Evolutionary conservation across 2,329 filamentous ascomycete species (phyloP), one percentile per base, ranked within the genome.

Genomic region (Metarhizium humberi): DNA sequence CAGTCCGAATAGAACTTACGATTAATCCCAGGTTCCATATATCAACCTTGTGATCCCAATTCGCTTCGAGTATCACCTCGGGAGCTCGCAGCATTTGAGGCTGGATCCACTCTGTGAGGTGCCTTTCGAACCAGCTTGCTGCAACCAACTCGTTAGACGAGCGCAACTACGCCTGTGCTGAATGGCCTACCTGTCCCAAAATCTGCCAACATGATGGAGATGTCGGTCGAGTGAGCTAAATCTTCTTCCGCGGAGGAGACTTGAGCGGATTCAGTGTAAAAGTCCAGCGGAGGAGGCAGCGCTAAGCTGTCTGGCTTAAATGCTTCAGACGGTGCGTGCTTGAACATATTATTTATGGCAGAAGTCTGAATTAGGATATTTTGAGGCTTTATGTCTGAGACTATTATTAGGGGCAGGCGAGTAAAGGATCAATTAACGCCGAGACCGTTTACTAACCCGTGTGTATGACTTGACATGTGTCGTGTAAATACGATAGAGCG

Each of bases 71-170:
- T 16, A 64, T 62, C 6, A 65, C 64, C 54, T 65, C 60, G 2
- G 64, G 63, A 0, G 63, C 61, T 13, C 63, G 59, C 1, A 66
- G 55, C 55, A 52, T 62, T 32, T 61, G 46, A 0, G 64, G 63
- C 47, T 66, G 62, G 51, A 65, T 66, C 61, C 59, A 62, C 34
- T 64, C 62, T 4, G 61, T 62, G 6, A 66, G 54, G 46, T 66
- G 63, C 14, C 56, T 56, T 34, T 63, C 48, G 49, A 61, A 42
- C 63, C 63, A 65, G 47, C 61, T 62, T 18, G 63, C 62, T 60
- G 52, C 25, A 25, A 13, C 6, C 18, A 50, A 25, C 34, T 38
- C 16, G 7, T 18, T 34, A 50, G 30, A 36, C 3, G 6, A 43
- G 40, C 40, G 8, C 13, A n/a, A 43, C 40, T 18, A 43, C 16